Evolutionary conservation across 768 basidiomycete genomes (phyloP).

Genomic region (Leccinum barrowsii): DNA sequence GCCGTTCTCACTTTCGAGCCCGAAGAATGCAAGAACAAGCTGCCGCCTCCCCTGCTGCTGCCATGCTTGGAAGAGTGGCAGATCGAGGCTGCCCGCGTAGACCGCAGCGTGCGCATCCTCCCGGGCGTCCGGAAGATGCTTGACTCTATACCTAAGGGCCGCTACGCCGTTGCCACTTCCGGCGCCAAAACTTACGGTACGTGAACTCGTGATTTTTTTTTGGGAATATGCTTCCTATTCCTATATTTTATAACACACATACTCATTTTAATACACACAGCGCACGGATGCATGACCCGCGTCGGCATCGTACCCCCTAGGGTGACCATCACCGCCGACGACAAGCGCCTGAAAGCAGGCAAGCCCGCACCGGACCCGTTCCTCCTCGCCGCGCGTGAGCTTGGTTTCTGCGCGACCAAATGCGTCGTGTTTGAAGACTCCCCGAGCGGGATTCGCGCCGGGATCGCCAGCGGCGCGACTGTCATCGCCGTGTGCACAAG

Average conservation of each 20-base stretch:
- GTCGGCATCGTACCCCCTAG: constrained; percentile 65
- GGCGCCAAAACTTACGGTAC: constrained; percentile 68
- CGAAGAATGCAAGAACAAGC: constrained; percentile 14
- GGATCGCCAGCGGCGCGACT: constrained; percentile 68
- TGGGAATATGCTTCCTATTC: not conserved
- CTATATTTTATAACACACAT: not conserved
- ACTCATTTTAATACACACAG: constrained; percentile 22
- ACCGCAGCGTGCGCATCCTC: constrained; percentile 65
- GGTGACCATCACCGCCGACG: constrained; percentile 74
- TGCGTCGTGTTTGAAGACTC: constrained; percentile 81
- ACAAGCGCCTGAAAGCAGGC: constrained; percentile 65
- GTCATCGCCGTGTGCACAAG: constrained; percentile 75
- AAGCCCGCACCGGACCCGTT: constrained; percentile 64
- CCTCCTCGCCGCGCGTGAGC: constrained; percentile 57
- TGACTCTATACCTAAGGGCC: constrained; percentile 58
- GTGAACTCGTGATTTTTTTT: constrained; percentile 14
- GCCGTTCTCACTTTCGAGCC: constrained; percentile 24
- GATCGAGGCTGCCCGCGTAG: constrained; percentile 50
- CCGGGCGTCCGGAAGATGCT: constrained; percentile 69
- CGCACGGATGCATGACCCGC: constrained; percentile 66
- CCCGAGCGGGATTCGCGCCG: constrained; percentile 60
- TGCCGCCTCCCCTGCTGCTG: not conserved
- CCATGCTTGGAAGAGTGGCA: constrained; percentile 49
- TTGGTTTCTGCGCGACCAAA: constrained; percentile 52
- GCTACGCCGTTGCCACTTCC: constrained; percentile 70